Conservation (phyloP, 768 basidiomycete species). For the Xerocomellus chrysenteron region DNA sequence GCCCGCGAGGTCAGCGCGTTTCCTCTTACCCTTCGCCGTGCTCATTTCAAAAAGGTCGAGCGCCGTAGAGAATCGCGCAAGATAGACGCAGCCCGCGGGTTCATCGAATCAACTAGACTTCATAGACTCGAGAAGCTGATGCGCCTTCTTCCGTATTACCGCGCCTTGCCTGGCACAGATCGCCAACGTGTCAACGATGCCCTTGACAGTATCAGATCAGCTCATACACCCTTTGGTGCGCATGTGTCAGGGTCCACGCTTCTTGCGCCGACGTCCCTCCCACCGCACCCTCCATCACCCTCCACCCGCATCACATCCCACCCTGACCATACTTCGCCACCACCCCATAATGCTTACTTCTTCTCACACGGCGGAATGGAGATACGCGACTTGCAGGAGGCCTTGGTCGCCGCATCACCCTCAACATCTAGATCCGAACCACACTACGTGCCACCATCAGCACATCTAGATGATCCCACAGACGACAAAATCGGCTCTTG, state of each 20-base stretch:
- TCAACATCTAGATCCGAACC: slow-evolving; percentile 19
- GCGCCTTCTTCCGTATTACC: slow-evolving; percentile 39
- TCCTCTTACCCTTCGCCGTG: background rate
- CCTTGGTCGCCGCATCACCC: slow-evolving; percentile 3
- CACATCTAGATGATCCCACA: slow-evolving; percentile 7
- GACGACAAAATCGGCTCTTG: slow-evolving; percentile 1
- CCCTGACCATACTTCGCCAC: background rate
- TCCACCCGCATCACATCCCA: slow-evolving; percentile 7
- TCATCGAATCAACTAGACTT: slow-evolving; percentile 58
- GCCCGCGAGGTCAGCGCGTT: slow-evolving; percentile 56
- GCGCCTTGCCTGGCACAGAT: slow-evolving; percentile 31
- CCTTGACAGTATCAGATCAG: slow-evolving; percentile 16
- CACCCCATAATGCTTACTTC: slow-evolving; percentile 10
- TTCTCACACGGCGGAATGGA: slow-evolving; percentile 9
- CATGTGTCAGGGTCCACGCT: slow-evolving; percentile 21
- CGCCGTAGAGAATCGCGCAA: slow-evolving; percentile 53
- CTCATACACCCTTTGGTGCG: background rate
- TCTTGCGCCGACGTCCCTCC: slow-evolving; percentile 3
- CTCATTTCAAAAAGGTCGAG: slow-evolving; percentile 42
- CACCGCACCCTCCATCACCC: slow-evolving; percentile 4
- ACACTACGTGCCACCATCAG: slow-evolving; percentile 6
- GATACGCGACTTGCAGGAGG: slow-evolving; percentile 14
- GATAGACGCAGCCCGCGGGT: slow-evolving; percentile 49
- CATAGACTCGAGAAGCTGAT: slow-evolving; percentile 49
- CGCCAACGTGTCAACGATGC: slow-evolving; percentile 30